Evolutionary conservation across 2,329 filamentous ascomycete genomes (phyloP), one percentile per base, ranked within the genome.

Genomic region (Mycogone perniciosa): DNA sequence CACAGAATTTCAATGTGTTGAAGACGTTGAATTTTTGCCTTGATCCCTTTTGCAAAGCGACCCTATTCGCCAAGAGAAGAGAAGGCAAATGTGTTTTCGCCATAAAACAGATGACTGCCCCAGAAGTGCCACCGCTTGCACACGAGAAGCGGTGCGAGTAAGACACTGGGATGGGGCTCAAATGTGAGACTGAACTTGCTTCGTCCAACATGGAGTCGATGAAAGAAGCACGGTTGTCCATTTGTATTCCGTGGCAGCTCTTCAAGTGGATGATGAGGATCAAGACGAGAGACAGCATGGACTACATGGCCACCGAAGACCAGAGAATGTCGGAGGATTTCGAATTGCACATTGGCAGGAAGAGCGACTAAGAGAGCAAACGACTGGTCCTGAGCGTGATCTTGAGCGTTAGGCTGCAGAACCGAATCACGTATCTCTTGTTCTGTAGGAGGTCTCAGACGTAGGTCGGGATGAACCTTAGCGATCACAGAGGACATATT

Each of bases 21-120:
- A 0, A 79, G 39, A 0, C 74, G 63, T n/a, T 73, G 66, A 1
- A 71, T 52, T 0, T 72, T 67, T 4, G 63, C 57, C 1, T 68
- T 65, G 26, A 76, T 76, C 0, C 73, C 70, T 1, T 56, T 57
- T 48, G 66, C 68, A 56, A 79, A 79, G 40, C 73, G 68, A 47
- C 70, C 70, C 58, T 74, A 71, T 59, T 79, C 76, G 42, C 76
- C 76, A 0, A 79, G 60, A n/a, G 71, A 75, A n/a, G 73, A 76
- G 56, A 79, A 79, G 0, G 70, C 71, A 53, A 79, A 78, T 0
- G 63, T 73, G 55, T 79, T 79, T 1, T 62, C 53, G 6, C 74
- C 73, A 49, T 78, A 78, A 53, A 79, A 79, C 2, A 71, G 54
- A 51, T 72, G 69, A 2, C 62, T 57, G 0, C 70, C 73, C 1